These are phyloP conservation scores for Heterobasidion occidentale DNA, from an alignment of 1,284 basidiomycete species.

Conservation along the genomic window DNA sequence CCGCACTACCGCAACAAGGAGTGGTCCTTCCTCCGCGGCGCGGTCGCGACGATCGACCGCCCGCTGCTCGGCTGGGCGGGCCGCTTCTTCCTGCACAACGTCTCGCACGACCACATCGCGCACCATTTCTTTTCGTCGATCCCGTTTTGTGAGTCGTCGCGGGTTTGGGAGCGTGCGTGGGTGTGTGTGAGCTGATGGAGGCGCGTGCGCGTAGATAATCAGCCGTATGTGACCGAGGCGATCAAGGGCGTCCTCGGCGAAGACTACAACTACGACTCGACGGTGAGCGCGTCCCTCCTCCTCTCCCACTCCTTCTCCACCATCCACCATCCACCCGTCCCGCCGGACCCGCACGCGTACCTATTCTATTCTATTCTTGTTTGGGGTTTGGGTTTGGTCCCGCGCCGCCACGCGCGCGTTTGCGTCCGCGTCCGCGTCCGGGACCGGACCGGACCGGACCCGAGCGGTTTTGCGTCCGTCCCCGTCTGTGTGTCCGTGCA, in stretches of 20 bases:
- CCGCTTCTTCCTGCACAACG: conserved; percentile 45
- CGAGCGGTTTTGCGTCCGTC: too few relatives aligned
- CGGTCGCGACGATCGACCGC: conserved; percentile 70
- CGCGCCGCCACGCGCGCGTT: too few relatives aligned
- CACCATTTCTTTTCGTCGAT: conserved; percentile 20
- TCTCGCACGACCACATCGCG: conserved; percentile 21
- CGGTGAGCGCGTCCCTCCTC: conserved; percentile 16
- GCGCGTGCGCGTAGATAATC: conserved; percentile 35
- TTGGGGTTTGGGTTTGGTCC: too few relatives aligned
- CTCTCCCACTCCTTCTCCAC: neutral
- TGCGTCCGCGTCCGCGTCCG: too few relatives aligned
- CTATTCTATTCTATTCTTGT: too few relatives aligned
- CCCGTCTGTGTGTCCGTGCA: too few relatives aligned
- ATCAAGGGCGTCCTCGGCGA: conserved; percentile 35
- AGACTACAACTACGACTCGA: conserved; percentile 38
- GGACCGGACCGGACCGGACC: too few relatives aligned
- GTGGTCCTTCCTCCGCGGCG: conserved; percentile 73
- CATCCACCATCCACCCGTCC: too few relatives aligned
- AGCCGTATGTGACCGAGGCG: conserved; percentile 34
- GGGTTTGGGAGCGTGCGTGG: too few relatives aligned
- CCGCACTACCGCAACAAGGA: conserved; percentile 45
- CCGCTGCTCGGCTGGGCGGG: conserved; percentile 54
- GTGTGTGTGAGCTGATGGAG: too few relatives aligned
- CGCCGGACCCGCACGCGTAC: neutral
- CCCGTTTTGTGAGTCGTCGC: conserved; percentile 16